phyloP scores from a whole-genome alignment of 495 filamentous ascomycete species.

The Daldinia childiae region DNA sequence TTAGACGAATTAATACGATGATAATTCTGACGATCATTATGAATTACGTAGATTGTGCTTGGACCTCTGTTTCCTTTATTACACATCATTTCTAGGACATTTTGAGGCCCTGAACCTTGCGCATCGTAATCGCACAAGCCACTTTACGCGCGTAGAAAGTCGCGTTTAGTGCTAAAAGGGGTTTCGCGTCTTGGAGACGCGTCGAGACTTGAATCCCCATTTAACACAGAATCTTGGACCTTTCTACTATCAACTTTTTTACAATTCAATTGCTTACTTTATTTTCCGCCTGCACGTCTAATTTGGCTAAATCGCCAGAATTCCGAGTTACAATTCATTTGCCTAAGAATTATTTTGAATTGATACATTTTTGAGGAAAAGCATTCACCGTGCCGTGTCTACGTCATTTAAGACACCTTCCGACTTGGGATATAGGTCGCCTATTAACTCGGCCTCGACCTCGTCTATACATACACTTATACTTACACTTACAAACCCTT shows the following conservation, averaged over 20 bases:
- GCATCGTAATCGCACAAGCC: conserved; percentile 32
- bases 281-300: not conserved
- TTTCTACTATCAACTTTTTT: conserved; percentile 2
- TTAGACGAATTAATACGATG: conserved; percentile 18
- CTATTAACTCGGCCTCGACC: conserved; percentile 18
- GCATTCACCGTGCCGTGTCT: conserved; percentile 14
- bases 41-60: conserved; percentile 1
- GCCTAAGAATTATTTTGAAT: not conserved
- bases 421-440: conserved; percentile 13
- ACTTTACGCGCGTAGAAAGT: conserved; percentile 31
- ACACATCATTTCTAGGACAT: conserved; percentile 6
- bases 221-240: conserved; percentile 14
- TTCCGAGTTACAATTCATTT: not conserved
- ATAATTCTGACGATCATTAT: conserved; percentile 14
- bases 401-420: conserved; percentile 31
- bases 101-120: not conserved
- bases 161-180: conserved; percentile 18
- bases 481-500: not conserved
- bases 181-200: conserved; percentile 29
- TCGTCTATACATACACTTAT: not conserved
- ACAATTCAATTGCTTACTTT: conserved; percentile 21
- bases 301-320: not conserved
- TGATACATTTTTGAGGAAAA: conserved; percentile 2
- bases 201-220: conserved; percentile 14
- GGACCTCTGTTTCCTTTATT: conserved; percentile 2